Base-by-base conservation (phyloP, 106 monocot species). In the Alisma plantagoaquatica region DNA sequence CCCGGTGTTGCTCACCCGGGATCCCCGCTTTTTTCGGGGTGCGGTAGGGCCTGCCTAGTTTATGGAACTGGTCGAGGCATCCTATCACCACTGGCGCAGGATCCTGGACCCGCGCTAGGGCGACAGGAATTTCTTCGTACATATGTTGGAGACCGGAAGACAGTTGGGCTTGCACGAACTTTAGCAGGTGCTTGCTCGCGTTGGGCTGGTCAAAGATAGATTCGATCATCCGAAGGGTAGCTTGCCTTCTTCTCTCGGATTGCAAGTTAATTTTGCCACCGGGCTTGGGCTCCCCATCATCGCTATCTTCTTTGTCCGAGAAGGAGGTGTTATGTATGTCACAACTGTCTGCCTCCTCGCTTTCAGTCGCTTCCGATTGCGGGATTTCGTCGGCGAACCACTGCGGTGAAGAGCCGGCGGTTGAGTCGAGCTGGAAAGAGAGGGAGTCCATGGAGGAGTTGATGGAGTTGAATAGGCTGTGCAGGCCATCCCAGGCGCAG, bases 61-160 rank as follows among this genome's bases (percentile, higher is more conserved):
- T n/a, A n/a, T n/a, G n/a, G n/a, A n/a, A n/a, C n/a, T n/a, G n/a
- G n/a, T n/a, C n/a, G n/a, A n/a, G n/a, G n/a, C n/a, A n/a, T n/a
- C n/a, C n/a, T n/a, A n/a, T n/a, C n/a, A n/a, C n/a, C n/a, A n/a
- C n/a, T n/a, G n/a, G n/a, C n/a, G n/a, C n/a, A n/a, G 63, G 63
- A 17, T 63, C 47, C n/a, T 50, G 63, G 11, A 52, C 50, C 2
- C 35, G 51, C 10, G 15, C 24, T 10, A 63, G 33, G 0, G 63
- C 63, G 3, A 18, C 25, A 2, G 51, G 52, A 27, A 63, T 27
- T 26, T 63, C 63, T 27, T 51, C 63, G 12, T 42, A 38, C 17
- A 52, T 22, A 0, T 35, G 16, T 12, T 53, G 51, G 2, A 41
- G 2, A n/a, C n/a, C n/a, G 16, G 51, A 18, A 3, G 26, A 0